A percentile compares a stretch with the other conserved stretches of the same genome.
Evolutionary conservation across 768 basidiomycete genomes (phyloP).

Genomic region (Phlebiopsis gigantea): DNA sequence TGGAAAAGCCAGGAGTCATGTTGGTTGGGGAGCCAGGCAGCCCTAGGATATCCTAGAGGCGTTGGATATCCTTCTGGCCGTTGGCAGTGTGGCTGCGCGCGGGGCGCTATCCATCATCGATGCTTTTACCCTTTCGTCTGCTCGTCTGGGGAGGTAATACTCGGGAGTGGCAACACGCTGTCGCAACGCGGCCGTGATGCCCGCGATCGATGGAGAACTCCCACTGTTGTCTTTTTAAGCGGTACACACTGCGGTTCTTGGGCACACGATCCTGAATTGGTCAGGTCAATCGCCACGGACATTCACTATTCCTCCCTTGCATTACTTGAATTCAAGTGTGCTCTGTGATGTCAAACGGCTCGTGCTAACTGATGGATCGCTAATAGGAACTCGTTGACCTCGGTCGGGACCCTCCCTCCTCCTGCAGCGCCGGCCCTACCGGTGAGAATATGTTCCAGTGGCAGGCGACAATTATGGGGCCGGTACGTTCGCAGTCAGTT

Average conservation of each 20-base stretch:
- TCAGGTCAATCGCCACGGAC: not conserved
- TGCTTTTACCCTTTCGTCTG: not conserved
- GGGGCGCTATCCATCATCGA: constrained; percentile 3
- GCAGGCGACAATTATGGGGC: constrained; percentile 99
- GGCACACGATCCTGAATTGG: not conserved
- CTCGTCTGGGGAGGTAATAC: not conserved
- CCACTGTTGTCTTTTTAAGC: not conserved
- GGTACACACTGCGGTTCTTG: not conserved
- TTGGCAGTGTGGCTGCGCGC: not conserved
- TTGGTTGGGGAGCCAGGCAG: too few relatives aligned
- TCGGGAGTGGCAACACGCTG: not conserved
- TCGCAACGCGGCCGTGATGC: not conserved
- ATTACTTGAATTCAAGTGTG: not conserved
- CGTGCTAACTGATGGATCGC: constrained; percentile 9
- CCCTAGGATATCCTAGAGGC: constrained; percentile 1
- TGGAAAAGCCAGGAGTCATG: constrained; percentile 2
- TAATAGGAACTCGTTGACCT: constrained; percentile 96
- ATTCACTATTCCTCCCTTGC: not conserved
- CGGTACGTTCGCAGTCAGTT: constrained; percentile 50
- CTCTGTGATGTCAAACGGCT: not conserved
- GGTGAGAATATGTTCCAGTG: constrained; percentile 99
- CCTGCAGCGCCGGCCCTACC: constrained; percentile 97
- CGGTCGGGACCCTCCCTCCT: constrained; percentile 98
- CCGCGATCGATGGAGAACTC: not conserved
- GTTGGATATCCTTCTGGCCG: not conserved